Conservation (phyloP, 2,329 filamentous ascomycete species). For the Fusarium robinianum region DNA sequence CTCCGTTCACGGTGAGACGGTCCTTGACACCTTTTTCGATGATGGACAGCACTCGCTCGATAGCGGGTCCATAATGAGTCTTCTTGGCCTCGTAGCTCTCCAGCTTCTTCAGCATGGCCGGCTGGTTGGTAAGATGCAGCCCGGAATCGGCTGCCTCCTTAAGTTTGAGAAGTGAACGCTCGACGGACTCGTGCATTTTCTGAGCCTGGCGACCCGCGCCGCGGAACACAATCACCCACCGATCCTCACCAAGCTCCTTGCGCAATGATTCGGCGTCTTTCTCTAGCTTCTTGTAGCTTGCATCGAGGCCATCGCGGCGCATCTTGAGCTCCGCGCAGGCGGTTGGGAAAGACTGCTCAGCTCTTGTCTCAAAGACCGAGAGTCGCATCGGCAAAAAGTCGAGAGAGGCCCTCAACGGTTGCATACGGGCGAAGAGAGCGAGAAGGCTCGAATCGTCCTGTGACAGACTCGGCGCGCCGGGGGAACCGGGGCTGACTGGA, state of each 20-base stretch:
- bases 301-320: conserved; percentile 74
- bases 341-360: conserved; percentile 79
- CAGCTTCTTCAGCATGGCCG: conserved; percentile 76
- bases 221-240: conserved; percentile 94
- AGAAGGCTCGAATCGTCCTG: conserved; percentile 88
- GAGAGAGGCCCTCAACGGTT: conserved; percentile 86
- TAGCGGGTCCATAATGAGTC: conserved; percentile 89
- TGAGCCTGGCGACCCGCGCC: conserved; percentile 89
- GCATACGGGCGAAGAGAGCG: conserved; percentile 92
- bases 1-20: conserved; percentile 93
- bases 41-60: conserved; percentile 86
- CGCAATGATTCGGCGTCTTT: conserved; percentile 86
- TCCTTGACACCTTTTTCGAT: conserved; percentile 96
- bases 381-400: conserved; percentile 96
- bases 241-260: conserved; percentile 90
- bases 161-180: conserved; percentile 82
- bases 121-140: conserved; percentile 72
- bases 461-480: conserved; percentile 57
- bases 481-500: conserved; percentile 65
- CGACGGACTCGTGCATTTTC: conserved; percentile 96
- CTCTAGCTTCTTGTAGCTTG: conserved; percentile 85
- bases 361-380: conserved; percentile 81
- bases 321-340: conserved; percentile 88
- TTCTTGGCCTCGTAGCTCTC: conserved; percentile 96
- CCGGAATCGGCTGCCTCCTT: conserved; percentile 77